Base-by-base conservation (phyloP, 148 eudicot species). In the Tetragonia tetragonoides region DNA sequence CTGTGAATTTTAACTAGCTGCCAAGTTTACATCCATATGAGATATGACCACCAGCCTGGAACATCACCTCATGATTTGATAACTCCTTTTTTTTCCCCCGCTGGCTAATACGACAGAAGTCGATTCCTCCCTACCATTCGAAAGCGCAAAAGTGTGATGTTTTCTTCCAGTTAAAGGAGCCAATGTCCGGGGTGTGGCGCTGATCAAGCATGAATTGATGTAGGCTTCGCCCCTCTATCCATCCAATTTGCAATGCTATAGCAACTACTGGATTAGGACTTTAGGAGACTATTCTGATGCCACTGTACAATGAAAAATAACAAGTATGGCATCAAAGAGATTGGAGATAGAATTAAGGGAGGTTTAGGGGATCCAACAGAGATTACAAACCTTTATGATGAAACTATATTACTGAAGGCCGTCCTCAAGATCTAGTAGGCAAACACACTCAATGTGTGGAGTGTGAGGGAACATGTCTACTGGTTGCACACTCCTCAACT, bases 381-480 rank as follows among this genome's bases (percentile, higher is more conserved):
- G 73, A 39, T 66, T 61, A 53, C 24, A 20, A 63, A 77, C 74
- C 67, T 59, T 57, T 15, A 20, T 14, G 62, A 57, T 77, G 68
- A 49, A 65, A 57, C 72, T 44, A 18, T 3, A 17, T 42, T 40
- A 54, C 73, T 64, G 77, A 60, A 57, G 68, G 38, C 47, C 24
- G 16, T 82, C 75, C 21, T 53, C 60, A 61, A 96, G 91, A 77
- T 96, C 98, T 75, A 96, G 79, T 60, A 93, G 80, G 86, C 99
- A 96, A 82, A 96, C 92, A 81, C 99, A 96, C 80, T 96, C 99
- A 15, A 93, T 93, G 79, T 96, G 99, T 68, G 98, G 99, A 68
- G 99, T 96, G 83, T 96, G 98, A 75, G 99, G 99, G 77, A 96
- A 96, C 99, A 96, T 96, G 80, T 96, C 99, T 24, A 96, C 97